Base-by-base conservation (phyloP, 345 rosid genomes). In the Erysimum cheiranthoides region DNA sequence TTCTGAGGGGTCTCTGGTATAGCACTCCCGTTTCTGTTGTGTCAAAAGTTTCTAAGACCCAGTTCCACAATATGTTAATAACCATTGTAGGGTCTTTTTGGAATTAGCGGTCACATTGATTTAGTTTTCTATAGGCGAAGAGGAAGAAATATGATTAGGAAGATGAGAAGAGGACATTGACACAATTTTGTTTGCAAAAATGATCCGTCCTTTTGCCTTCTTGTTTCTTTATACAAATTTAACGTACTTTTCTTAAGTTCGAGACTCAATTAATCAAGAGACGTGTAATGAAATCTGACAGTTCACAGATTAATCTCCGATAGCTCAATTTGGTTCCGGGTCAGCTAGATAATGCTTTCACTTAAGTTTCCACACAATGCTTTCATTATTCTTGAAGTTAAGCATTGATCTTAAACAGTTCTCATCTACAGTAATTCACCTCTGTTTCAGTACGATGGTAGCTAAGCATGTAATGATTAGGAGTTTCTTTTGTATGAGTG, bases 1-100 rank as follows among this genome's bases (percentile, higher is more conserved):
- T 83, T 86, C 91, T 7, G 99, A 95, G 82, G 97, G 86, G 69
- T 86, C 99, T 80, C 80, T 95, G 93, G 99, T 95, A 89, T 61
- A 36, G 43, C 67, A 35, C 64, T 73, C 8, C 36, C 46, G 53
- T 66, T 75, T 75, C 66, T 52, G 70, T 66, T 39, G 66, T 47
- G 53, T 12, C 59, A 51, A 14, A 66, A 79, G 58, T 66, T 50
- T 50, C 53, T 50, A 60, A 51, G 21, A 57, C 38, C 43, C 25
- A 28, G 51, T 36, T 74, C 60, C 49, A 46, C 31, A 39, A 35
- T 66, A n/a, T 67, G 68, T 10, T 51, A 31, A 61, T 21, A 40
- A 51, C 51, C 43, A 32, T 27, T 61, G 13, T 62, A 45, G 25
- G 52, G 16, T 65, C 32, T 35, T 64, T 53, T 13, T 62, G 25